Conservation (phyloP, 2,329 filamentous ascomycete species). For the Fusarium succisae region DNA sequence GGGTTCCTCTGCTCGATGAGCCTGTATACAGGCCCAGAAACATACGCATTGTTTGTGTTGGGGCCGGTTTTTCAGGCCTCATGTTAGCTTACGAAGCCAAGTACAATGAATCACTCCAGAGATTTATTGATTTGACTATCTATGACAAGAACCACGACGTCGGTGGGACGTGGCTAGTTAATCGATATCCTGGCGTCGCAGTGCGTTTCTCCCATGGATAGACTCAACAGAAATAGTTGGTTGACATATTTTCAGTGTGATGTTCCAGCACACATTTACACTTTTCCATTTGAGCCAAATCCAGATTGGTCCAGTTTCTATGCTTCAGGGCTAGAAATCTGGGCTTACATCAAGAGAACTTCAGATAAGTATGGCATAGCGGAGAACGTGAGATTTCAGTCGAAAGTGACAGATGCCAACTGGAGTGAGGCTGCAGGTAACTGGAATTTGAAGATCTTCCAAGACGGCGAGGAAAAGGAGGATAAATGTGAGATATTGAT, state of each 20-base stretch:
- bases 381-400: neutral
- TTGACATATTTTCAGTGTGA: neutral
- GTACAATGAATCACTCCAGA: neutral
- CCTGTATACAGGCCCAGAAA: neutral
- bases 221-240: fast-evolving
- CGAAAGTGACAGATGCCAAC: neutral
- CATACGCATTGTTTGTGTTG: neutral
- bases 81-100: neutral
- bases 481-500: neutral
- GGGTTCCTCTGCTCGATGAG: neutral
- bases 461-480: neutral
- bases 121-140: neutral
- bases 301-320: neutral
- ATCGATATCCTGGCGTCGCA: neutral
- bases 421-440: neutral
- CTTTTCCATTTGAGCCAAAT: neutral
- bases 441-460: neutral
- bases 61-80: neutral
- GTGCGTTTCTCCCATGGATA: neutral
- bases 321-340: neutral
- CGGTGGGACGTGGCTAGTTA: neutral
- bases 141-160: neutral
- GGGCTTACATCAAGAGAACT: neutral
- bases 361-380: neutral
- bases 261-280: neutral